Percentiles rank a stretch among this genome's conserved stretches.
Evolutionary conservation across 495 filamentous ascomycete species (phyloP).

Genomic region (Aspergillus funiculosus): DNA sequence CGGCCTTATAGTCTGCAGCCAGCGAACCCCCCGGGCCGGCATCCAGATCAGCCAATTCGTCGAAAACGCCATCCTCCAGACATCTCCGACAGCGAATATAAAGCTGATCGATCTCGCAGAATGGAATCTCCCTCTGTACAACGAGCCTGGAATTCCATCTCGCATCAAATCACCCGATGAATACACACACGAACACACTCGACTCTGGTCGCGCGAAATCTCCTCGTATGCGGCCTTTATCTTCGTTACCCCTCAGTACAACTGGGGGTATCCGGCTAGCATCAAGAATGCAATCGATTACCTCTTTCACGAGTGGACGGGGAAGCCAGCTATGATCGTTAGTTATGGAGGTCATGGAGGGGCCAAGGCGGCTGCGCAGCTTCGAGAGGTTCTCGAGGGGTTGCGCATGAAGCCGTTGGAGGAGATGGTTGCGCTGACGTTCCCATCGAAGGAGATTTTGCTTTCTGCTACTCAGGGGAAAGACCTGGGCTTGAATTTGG

Average conservation of each 20-base stretch:
- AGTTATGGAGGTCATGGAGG: conserved; percentile 51
- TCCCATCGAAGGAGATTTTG: conserved; percentile 13
- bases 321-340: conserved; percentile 52
- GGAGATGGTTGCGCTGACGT: conserved; percentile 15
- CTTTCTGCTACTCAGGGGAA: background rate
- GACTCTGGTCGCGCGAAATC: conserved; percentile 47
- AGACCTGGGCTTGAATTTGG: conserved; percentile 5
- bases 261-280: conserved; percentile 49
- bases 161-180: conserved; percentile 37
- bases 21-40: conserved; percentile 11
- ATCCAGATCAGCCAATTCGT: conserved; percentile 11
- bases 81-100: no score
- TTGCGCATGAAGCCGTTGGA: conserved; percentile 20
- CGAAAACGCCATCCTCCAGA: conserved; percentile 3
- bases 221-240: conserved; percentile 47
- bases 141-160: conserved; percentile 47
- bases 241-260: conserved; percentile 53
- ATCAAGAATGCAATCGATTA: conserved; percentile 62
- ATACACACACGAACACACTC: conserved; percentile 44
- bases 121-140: conserved; percentile 53
- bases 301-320: conserved; percentile 53
- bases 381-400: conserved; percentile 24
- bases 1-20: conserved; percentile 15
- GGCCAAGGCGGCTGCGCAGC: conserved; percentile 36
- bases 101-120: conserved; percentile 48